phyloP scores from a whole-genome alignment of 1,139 yeast genomes.

The Debaryomyces subglobosus region DNA sequence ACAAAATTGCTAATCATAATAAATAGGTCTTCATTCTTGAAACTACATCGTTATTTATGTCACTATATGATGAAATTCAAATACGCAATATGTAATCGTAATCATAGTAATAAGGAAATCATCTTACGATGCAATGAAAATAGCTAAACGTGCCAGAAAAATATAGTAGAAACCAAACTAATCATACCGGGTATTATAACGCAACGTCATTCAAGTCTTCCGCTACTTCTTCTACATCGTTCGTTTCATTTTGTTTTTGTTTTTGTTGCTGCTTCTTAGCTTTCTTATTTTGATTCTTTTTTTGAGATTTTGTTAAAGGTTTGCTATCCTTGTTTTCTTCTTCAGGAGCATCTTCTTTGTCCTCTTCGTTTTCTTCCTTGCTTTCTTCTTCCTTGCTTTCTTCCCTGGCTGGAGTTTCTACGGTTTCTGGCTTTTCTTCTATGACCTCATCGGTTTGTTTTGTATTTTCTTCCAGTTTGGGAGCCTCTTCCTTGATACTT shows the following conservation, averaged over 20 bases:
- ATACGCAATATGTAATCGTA: neutral
- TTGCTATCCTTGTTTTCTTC: slow-evolving; percentile 11
- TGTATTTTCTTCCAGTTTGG: neutral
- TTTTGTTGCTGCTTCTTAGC: slow-evolving; percentile 8
- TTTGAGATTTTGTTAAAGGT: slow-evolving; percentile 7
- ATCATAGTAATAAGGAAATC: neutral
- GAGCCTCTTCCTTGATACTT: neutral
- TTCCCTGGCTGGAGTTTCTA: neutral
- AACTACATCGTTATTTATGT: neutral
- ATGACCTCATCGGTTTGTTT: neutral
- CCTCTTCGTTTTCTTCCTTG: slow-evolving; percentile 10
- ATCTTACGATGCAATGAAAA: neutral
- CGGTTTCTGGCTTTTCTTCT: neutral
- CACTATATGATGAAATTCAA: slow-evolving; percentile 1
- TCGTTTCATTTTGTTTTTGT: slow-evolving; percentile 2
- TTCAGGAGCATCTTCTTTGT: slow-evolving; percentile 8
- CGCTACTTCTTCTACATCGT: slow-evolving; percentile 6
- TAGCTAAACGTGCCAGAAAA: neutral
- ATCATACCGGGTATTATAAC: slow-evolving; percentile 11
- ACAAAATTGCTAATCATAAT: slow-evolving; percentile 3
- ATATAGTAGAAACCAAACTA: neutral
- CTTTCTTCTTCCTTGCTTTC: neutral
- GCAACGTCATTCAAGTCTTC: slow-evolving; percentile 21
- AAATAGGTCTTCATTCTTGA: neutral
- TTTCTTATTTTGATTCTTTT: slow-evolving; percentile 7